These are phyloP conservation scores for Lactarius vividus DNA, from an alignment of 768 basidiomycete genomes.

Conservation along the genomic window DNA sequence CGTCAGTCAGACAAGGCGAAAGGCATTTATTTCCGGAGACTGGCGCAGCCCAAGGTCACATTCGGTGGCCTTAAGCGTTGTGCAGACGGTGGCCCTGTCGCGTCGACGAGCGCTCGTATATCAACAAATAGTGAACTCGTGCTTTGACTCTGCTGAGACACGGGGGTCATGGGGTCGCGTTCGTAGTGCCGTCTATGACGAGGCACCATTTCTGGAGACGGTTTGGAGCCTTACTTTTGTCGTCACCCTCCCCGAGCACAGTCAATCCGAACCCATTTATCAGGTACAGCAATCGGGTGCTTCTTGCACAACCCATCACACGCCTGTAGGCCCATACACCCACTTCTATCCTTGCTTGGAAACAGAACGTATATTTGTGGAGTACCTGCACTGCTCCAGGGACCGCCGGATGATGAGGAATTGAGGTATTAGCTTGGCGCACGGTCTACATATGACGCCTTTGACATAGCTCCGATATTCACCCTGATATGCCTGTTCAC, in stretches of 20 bases:
- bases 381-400: slow-evolving; percentile 4
- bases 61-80: slow-evolving; percentile 47
- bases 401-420: background rate
- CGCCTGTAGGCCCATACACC: slow-evolving; percentile 2
- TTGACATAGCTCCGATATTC: background rate
- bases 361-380: background rate
- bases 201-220: slow-evolving; percentile 29
- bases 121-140: background rate
- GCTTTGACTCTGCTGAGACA: background rate
- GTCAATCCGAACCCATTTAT: slow-evolving; percentile 42
- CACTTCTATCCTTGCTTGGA: slow-evolving; percentile 6
- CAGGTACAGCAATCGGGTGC: slow-evolving; percentile 28
- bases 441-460: background rate
- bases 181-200: background rate
- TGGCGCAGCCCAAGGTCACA: slow-evolving; percentile 90
- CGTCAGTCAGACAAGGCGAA: slow-evolving; percentile 72
- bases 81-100: background rate
- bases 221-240: slow-evolving; percentile 37
- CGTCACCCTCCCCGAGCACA: no score
- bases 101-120: background rate
- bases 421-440: background rate
- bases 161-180: slow-evolving; percentile 1
- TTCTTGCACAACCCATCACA: background rate
- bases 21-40: slow-evolving; percentile 76
- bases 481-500: background rate